Evolutionary conservation across 257 asterid species (phyloP), one percentile per base, ranked within the genome.

Genomic region (Misopates orontium): DNA sequence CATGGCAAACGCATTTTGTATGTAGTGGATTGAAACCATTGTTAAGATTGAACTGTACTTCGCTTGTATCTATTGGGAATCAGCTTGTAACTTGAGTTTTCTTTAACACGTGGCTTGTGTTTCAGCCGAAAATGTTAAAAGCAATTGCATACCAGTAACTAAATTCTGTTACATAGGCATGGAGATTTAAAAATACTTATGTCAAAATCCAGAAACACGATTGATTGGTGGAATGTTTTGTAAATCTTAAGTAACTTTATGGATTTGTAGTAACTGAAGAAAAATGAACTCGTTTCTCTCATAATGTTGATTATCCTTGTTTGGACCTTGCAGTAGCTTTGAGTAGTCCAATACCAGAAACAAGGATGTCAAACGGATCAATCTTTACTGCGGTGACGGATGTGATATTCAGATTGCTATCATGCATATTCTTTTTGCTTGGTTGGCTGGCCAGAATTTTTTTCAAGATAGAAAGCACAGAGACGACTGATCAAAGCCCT

Each of bases 361-460:
- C 79, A 70, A 71, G 79, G 67, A 75, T 19, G 57, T 73, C 69
- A 45, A 72, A 74, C 58, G 80, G 69, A 70, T 77, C 88, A 14
- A 72, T 79, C 48, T 10, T 70, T 19, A 57, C 71, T 32, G 50
- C 70, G 41, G 50, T 77, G 73, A 62, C 73, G 1, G 79, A 69
- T 60, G 62, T 78, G 55, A 53, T 83, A 60, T 39, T 82, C 81
- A 78, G 78, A 66, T 44, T 88, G 64, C 79, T 94, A 61, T 88
- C 87, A 51, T 85, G 81, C 73, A 49, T 84, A 31, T 82, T 25
- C 51, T 63, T 80, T 45, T 61, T 80, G 66, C 62, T 83, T 51
- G 71, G 76, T 44, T 76, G 79, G 49, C 61, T 90, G 70, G 73
- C 64, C 13, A 31, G 80, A 68, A 77, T 69, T 57, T 40, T 83